phyloP scores from a whole-genome alignment of 169 alveolate genomes.

The Plasmodium inui region DNA sequence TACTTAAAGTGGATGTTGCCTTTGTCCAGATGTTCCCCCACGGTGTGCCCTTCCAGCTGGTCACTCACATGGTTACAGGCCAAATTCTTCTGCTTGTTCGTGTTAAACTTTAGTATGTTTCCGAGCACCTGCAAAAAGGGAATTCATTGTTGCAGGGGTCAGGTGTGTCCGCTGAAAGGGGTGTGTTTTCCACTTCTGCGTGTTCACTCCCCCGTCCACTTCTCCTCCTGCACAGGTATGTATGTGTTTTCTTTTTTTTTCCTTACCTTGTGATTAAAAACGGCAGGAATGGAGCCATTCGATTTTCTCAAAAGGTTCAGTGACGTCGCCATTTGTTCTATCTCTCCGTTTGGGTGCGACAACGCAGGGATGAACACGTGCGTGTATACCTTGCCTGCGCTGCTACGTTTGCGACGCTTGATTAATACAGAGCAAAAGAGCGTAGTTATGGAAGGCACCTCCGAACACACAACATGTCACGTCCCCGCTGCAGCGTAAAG shows the following conservation, averaged over 20 bases:
- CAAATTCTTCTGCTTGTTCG: conserved; percentile 13
- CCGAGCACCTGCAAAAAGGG: conserved; percentile 37
- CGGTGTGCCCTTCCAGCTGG: neutral
- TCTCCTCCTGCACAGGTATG: neutral
- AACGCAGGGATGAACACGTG: neutral
- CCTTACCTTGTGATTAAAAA: conserved; percentile 39
- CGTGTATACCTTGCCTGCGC: neutral
- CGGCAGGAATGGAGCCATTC: conserved; percentile 2
- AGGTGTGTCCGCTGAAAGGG: neutral
- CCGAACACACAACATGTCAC: neutral
- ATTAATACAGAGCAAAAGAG: neutral
- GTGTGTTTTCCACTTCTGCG: neutral
- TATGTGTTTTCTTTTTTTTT: neutral
- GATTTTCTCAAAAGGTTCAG: conserved; percentile 15
- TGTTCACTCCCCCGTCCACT: neutral
- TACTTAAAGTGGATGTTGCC: conserved; percentile 55
- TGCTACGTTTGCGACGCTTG: neutral
- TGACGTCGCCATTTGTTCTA: conserved; percentile 26
- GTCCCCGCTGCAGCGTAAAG: neutral
- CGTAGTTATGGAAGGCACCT: neutral
- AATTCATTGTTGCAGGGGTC: neutral
- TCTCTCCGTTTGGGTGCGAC: neutral
- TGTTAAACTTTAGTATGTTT: conserved; percentile 31
- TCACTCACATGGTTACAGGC: neutral
- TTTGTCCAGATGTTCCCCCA: conserved; percentile 15